Conservation (phyloP, 225 moss, liverwort and hornwort species). For the Takakia lepidozioides region DNA sequence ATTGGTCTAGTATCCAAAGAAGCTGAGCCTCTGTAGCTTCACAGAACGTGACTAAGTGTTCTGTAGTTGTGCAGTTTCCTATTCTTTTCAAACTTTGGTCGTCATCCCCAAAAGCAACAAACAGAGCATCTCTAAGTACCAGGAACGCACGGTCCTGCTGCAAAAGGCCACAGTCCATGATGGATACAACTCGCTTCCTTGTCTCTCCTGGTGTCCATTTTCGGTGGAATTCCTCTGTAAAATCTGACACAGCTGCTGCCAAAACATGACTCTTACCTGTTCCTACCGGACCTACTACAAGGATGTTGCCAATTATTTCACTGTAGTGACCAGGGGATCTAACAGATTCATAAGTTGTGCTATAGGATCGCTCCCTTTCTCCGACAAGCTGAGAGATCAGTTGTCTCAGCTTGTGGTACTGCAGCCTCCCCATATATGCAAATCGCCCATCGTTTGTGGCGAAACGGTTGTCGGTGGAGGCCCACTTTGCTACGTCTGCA, state of each 20-base stretch:
- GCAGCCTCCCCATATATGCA: slow-evolving; percentile 29
- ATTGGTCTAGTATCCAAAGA: slow-evolving; percentile 42
- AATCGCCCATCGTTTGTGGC: slow-evolving; percentile 44
- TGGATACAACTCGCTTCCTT: slow-evolving; percentile 30
- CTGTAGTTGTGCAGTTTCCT: slow-evolving; percentile 7
- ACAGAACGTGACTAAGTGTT: slow-evolving; percentile 29
- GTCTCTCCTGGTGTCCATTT: slow-evolving; percentile 15
- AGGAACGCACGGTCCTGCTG: slow-evolving; percentile 29
- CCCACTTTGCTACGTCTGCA: slow-evolving; percentile 35
- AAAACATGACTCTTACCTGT: slow-evolving; percentile 34
- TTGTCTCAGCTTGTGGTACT: slow-evolving; percentile 28
- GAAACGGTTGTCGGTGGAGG: slow-evolving; percentile 32
- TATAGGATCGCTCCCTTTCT: slow-evolving; percentile 24
- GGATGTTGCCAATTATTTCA: slow-evolving; percentile 27
- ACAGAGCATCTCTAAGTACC: slow-evolving; percentile 26
- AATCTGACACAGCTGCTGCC: slow-evolving; percentile 23
- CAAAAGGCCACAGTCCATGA: slow-evolving; percentile 37
- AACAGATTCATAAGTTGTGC: slow-evolving; percentile 30
- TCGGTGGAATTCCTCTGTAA: slow-evolving; percentile 33
- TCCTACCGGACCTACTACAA: slow-evolving; percentile 27
- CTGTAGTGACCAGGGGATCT: slow-evolving; percentile 20
- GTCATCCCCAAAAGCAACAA: slow-evolving; percentile 31
- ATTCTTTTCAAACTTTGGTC: slow-evolving; percentile 22
- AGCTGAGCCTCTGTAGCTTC: slow-evolving; percentile 32
- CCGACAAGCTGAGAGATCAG: slow-evolving; percentile 29